Conservation (phyloP, 225 moss, liverwort and hornwort species). For the Antitrichia curtipendula region DNA sequence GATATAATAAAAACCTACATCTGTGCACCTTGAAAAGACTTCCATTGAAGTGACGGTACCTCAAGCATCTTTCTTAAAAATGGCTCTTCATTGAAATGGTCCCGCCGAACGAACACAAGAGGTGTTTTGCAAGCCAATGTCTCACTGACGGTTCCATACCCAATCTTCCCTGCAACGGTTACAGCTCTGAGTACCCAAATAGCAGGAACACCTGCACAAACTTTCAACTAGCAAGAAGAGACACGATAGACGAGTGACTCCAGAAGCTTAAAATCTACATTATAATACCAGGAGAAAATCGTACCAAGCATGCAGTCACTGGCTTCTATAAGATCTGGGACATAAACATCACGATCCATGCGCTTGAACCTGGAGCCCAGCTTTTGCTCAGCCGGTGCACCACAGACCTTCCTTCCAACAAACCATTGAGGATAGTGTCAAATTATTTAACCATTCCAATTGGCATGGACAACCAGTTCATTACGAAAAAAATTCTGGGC, state of each 20-base stretch:
- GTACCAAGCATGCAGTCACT: constrained; percentile 96
- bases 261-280: background rate
- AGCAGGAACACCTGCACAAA: background rate
- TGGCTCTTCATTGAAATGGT: constrained; percentile 90
- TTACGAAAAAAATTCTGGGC: background rate
- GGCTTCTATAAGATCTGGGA: constrained; percentile 76
- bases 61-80: constrained; percentile 86
- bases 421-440: background rate
- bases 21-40: background rate
- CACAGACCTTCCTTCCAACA: constrained; percentile 68
- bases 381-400: constrained; percentile 55
- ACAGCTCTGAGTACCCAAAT: background rate
- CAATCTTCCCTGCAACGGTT: constrained; percentile 67
- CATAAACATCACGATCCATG: constrained; percentile 63
- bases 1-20: background rate
- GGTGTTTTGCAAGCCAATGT: constrained; percentile 68
- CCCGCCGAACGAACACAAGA: constrained; percentile 78
- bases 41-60: constrained; percentile 9
- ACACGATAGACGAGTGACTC: background rate
- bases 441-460: background rate
- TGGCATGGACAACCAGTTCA: background rate
- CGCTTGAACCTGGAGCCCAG: constrained; percentile 64
- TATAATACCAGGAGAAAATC: background rate
- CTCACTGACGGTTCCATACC: constrained; percentile 92
- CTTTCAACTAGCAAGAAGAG: background rate